A percentile compares a stretch with the other conserved stretches of the same genome.
Conservation (phyloP, 805 yeast species). For the Metschnikowia vanudenii region DNA sequence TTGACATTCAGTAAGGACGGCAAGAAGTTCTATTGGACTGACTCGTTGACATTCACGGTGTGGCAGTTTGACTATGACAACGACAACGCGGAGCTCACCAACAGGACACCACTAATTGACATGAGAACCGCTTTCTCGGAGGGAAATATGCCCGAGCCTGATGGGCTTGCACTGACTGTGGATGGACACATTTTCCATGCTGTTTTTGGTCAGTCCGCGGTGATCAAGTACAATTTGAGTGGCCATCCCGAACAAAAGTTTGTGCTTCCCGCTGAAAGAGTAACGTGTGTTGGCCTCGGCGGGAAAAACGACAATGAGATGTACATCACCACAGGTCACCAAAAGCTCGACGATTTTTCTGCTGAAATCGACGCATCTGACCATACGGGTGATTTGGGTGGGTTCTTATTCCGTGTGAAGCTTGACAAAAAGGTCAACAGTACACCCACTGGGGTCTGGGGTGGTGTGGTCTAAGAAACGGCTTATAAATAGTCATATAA, state of each 20-base stretch:
- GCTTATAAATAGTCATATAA: not conserved
- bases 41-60: constrained; percentile 33
- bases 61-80: constrained; percentile 41
- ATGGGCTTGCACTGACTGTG: constrained; percentile 66
- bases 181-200: constrained; percentile 61
- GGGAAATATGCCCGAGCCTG: constrained; percentile 59
- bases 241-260: constrained; percentile 54
- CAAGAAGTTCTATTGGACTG: constrained; percentile 40
- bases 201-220: constrained; percentile 58
- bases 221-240: constrained; percentile 49
- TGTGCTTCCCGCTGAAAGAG: constrained; percentile 56
- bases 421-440: constrained; percentile 31
- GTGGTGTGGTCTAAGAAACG: constrained; percentile 19
- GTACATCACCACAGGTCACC: constrained; percentile 66
- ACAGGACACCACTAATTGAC: constrained; percentile 27
- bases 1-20: constrained; percentile 34
- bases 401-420: constrained; percentile 52
- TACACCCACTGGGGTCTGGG: constrained; percentile 30
- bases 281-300: constrained; percentile 71
- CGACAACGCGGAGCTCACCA: constrained; percentile 26
- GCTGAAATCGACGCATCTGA: constrained; percentile 24
- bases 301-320: constrained; percentile 49
- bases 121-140: constrained; percentile 19
- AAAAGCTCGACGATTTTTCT: constrained; percentile 41
- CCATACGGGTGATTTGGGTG: constrained; percentile 54